Percentiles rank a stretch among this genome's conserved stretches.
Conservation (phyloP, 768 basidiomycete genomes). For the Infundibulicybe gibba region DNA sequence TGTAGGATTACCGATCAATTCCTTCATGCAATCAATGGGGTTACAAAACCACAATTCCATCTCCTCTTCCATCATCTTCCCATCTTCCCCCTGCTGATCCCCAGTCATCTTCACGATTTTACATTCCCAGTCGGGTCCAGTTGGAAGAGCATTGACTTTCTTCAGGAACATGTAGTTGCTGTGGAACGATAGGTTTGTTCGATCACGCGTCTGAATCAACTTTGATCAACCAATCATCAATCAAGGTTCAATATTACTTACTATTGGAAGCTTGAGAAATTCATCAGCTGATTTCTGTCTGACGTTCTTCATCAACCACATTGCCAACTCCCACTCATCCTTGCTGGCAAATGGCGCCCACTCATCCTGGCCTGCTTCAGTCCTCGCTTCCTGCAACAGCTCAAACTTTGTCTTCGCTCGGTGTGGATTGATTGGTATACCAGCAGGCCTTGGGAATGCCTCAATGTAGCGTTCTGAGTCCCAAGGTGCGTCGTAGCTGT, state of each 20-base stretch:
- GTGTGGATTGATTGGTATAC: background rate
- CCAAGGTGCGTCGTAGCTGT: background rate
- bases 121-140: constrained; percentile 8
- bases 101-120: constrained; percentile 7
- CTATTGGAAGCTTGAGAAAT: constrained; percentile 23
- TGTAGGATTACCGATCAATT: constrained; percentile 22
- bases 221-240: no score
- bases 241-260: constrained; percentile 5
- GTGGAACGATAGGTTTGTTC: constrained; percentile 3
- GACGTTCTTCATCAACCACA: constrained; percentile 24
- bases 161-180: constrained; percentile 7
- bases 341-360: constrained; percentile 18
- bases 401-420: background rate
- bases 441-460: background rate
- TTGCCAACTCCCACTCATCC: constrained; percentile 25
- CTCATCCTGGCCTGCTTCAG: background rate
- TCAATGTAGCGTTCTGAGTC: background rate
- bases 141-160: constrained; percentile 11
- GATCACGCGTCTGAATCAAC: constrained; percentile 3
- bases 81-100: constrained; percentile 3
- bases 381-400: background rate
- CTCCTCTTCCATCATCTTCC: constrained; percentile 6
- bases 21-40: constrained; percentile 16
- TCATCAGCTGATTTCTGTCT: constrained; percentile 22
- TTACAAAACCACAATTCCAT: constrained; percentile 21